Evolutionary conservation across 1,284 basidiomycete species (phyloP), one percentile per base, ranked within the genome.

Genomic region (Tranzscheliella williamsii): DNA sequence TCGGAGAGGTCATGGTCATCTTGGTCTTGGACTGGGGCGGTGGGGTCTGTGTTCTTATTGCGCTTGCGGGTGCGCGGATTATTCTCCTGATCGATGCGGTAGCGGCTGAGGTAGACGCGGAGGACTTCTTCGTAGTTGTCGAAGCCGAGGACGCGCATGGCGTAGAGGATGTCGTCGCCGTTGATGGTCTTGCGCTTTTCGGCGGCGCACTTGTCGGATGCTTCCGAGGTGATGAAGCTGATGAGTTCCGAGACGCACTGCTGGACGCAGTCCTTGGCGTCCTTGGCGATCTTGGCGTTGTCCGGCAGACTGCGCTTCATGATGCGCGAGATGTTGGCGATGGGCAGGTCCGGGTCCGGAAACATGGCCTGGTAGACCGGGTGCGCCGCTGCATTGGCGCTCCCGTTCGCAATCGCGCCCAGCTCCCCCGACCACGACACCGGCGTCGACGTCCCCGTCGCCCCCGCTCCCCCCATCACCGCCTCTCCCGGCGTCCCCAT

Each of bases 201-300:
- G 56, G 88, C 82, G 70, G 87, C 85, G 67, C 90, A 91, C 69
- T 89, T 89, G 79, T 93, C 90, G 17, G 87, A 87, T 3, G 90
- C 90, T 76, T 93, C 90, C 27, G 86, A 87, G 23, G 90, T 92
- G 78, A 96, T 90, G 81, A 95, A 96, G 69, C 86, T 87, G 78
- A 96, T 95, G 80, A 94, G 92, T 81, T 96, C 93, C 31, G 88
- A 91, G 39, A 94, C 90, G 79, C 91, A 94, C 79, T 94, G 91
- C 79, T 95, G 92, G 36, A 95, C 90, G 78, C 89, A 91, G 79
- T 95, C 91, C 78, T 96, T 96, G 20, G 92, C 90, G 79, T 95
- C 92, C 78, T 94, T 94, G 3, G 91, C 90, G 68, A 96, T 93
- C 80, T 96, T 96, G 17, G 91, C 90, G n/a, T 89, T 89, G 2